These are phyloP conservation scores for Vigna mungo DNA, from an alignment of 306 rosid genomes.

Conservation along the genomic window DNA sequence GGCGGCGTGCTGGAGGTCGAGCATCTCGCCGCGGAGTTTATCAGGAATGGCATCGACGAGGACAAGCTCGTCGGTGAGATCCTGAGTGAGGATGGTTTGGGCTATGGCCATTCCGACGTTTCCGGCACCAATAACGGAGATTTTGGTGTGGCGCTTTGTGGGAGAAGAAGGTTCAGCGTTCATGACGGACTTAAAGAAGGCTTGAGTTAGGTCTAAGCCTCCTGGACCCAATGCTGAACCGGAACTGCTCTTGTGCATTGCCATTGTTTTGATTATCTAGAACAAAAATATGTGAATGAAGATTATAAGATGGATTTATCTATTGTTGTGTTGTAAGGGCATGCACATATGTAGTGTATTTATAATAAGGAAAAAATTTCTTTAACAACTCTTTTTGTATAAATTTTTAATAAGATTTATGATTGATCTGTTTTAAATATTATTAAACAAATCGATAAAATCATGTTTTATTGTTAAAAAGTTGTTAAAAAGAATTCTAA, in stretches of 20 bases:
- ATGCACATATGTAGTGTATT: background rate
- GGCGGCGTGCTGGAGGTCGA: constrained; percentile 92
- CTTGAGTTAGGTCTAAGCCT: constrained; percentile 70
- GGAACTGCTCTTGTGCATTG: constrained; percentile 71
- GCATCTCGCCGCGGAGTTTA: constrained; percentile 93
- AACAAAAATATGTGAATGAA: background rate
- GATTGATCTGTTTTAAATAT: too few relatives aligned
- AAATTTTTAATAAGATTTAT: too few relatives aligned
- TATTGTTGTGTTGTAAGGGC: constrained; percentile 12
- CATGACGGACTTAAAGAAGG: constrained; percentile 71
- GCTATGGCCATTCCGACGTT: constrained; percentile 99
- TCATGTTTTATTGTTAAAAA: too few relatives aligned
- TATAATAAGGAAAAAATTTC: too few relatives aligned
- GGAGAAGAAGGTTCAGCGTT: constrained; percentile 66
- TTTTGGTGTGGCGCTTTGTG: constrained; percentile 66
- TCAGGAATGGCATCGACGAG: constrained; percentile 78
- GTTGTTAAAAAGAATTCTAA: too few relatives aligned
- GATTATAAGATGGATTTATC: background rate
- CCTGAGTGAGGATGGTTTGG: constrained; percentile 92
- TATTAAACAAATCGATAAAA: too few relatives aligned
- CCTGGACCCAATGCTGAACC: constrained; percentile 71
- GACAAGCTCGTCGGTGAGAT: constrained; percentile 75
- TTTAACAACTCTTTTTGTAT: too few relatives aligned
- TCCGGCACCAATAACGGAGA: constrained; percentile 86
- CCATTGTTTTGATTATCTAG: background rate